phyloP scores from a whole-genome alignment of 129 eudicot species.

The Ambrosia artemisiifolia region DNA sequence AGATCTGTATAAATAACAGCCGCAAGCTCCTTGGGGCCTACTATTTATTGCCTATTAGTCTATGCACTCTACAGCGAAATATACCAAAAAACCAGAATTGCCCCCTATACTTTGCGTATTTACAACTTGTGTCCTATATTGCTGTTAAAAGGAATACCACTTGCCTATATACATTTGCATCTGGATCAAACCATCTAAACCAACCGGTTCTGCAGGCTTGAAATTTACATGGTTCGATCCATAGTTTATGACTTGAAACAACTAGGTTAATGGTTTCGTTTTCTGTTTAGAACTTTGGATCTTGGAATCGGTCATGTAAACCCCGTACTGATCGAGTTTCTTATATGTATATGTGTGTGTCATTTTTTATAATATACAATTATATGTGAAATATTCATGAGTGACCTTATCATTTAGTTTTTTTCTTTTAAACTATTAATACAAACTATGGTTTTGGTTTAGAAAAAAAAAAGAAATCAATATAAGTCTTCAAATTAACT shows the following conservation, averaged over 20 bases:
- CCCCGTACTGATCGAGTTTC: no score
- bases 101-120: conserved; percentile 5
- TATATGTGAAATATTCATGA: no score
- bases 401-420: no score
- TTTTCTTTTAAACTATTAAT: not conserved
- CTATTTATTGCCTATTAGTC: not conserved
- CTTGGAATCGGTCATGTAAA: not conserved
- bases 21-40: conserved; percentile 16
- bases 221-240: not conserved
- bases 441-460: not conserved
- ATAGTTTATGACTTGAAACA: not conserved
- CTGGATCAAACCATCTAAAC: not conserved
- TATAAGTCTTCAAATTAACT: not conserved
- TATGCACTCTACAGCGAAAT: conserved; percentile 24
- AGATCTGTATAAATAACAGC: conserved; percentile 11
- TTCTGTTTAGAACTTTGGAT: not conserved
- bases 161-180: not conserved
- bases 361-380: no score
- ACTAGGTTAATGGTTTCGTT: not conserved
- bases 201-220: not conserved
- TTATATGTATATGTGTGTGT: no score
- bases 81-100: not conserved
- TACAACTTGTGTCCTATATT: not conserved
- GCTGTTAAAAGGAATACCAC: not conserved
- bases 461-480: not conserved